Base-by-base conservation (phyloP, 106 monocot species). In the Posidonia australis region DNA sequence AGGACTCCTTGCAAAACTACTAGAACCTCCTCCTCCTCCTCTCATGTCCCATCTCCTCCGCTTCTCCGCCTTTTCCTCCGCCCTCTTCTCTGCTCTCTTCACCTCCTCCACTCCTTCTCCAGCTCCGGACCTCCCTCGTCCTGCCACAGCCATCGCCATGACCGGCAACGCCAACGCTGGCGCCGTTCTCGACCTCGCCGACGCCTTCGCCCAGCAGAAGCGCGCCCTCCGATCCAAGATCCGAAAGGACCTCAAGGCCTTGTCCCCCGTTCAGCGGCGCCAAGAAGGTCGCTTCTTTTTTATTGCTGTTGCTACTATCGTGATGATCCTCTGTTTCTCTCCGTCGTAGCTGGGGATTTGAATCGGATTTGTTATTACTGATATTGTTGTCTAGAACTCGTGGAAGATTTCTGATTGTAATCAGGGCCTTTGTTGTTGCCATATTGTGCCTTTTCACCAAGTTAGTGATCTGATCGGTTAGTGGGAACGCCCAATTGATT, bases 141-240 rank as follows among this genome's bases (percentile, higher is more conserved):
- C 58, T 29, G 21, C 54, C 19, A 23, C 30, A 27, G 30, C 61
- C 36, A 0, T 27, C 61, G 42, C 41, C 42, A 62, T 43, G 42
- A 43, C 17, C 19, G 19, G 18, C n/a, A 36, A 18, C 19, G 14
- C 32, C n/a, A 43, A 5, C 58, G 19, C 1, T 5, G 25, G 7
- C 54, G 22, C 27, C 16, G 13, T 17, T 9, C 10, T 58, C 44
- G 47, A 47, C 21, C 22, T 43, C 42, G 19, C 27, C 43, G 72
- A 21, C 17, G 52, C 26, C 52, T 11, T 72, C 18, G 26, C 53
- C n/a, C 24, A 52, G 51, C 42, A 54, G 54, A 72, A 72, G 43
- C 51, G 54, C 44, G 42, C 62, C 23, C 62, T 72, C 11, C 72
- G 72, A 2, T 11, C 72, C 24, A 72, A 44, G 72, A 22, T 72